Base-by-base conservation (phyloP, 352 stramenopile species). In the Blastocystis sp. region DNA sequence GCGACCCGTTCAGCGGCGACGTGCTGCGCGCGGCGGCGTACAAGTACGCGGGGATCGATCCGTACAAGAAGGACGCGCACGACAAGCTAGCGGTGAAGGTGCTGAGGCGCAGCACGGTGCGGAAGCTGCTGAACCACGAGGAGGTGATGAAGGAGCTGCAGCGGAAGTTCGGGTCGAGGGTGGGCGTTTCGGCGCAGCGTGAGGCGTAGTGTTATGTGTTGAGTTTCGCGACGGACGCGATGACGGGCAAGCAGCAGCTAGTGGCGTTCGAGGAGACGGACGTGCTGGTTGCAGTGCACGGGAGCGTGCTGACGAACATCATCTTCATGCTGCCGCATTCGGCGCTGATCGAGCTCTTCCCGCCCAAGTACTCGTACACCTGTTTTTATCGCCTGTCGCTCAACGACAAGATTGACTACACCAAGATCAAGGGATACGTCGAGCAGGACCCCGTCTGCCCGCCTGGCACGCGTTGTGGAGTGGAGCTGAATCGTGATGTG, bases 281-380 rank as follows among this genome's bases (percentile, higher is more conserved):
- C 50, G 66, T 77, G 9, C 21, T 77, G n/a, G 33, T 77, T 45
- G 13, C 29, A 10, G 10, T 35, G 9, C 66, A 77, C 45, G 33
- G 66, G 16, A 41, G 19, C n/a, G 66, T 9, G 29, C 33, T 77
- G 21, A 51, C 33, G 21, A 77, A 77, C 55, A 35, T 77, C 45
- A 51, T 77, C 35, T 77, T 77, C n/a, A 77, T 77, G 66, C 10
- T 45, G 45, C 66, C 66, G n/a, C 66, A 45, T 24, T 60, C 66
- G 37, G 66, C n/a, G 13, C 31, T 77, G 9, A 35, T 77, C 10
- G 66, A 77, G 33, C 50, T 45, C 2, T 77, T 77, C 50, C 66
- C 66, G 50, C 66, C 66, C 2, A 60, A 55, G 21, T 77, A 71
- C 26, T 35, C 63, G 13, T 55, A 6, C 16, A 6, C 45, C 16